Percentiles rank a stretch among this genome's conserved stretches.
These are phyloP conservation scores for Aphanomyces euteiches DNA, from an alignment of 352 stramenopile genomes.

Conservation along the genomic window DNA sequence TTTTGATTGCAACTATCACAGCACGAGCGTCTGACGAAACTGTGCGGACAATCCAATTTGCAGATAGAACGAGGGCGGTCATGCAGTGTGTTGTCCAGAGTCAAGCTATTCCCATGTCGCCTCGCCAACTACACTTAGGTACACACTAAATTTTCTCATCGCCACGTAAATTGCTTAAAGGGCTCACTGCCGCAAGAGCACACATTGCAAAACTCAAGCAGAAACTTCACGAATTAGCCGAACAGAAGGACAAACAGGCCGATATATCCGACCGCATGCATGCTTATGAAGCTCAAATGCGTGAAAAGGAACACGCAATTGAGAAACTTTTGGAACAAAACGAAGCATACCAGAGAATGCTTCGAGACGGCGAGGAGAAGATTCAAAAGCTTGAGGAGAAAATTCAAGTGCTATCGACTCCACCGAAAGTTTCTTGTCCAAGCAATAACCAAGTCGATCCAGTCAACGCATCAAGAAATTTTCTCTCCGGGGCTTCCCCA, in stretches of 20 bases:
- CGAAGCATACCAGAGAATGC: slow-evolving; percentile 49
- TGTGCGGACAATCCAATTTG: slow-evolving; percentile 73
- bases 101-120: slow-evolving; percentile 45
- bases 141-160: neutral
- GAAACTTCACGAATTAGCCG: slow-evolving; percentile 43
- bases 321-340: slow-evolving; percentile 61
- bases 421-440: slow-evolving; percentile 32
- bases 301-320: slow-evolving; percentile 56
- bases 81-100: slow-evolving; percentile 74
- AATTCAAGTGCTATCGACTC: slow-evolving; percentile 49
- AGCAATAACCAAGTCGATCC: neutral
- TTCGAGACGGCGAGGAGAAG: slow-evolving; percentile 51
- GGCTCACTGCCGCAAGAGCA: slow-evolving; percentile 3
- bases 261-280: slow-evolving; percentile 54
- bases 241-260: slow-evolving; percentile 60
- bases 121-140: slow-evolving; percentile 30
- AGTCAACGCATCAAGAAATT: slow-evolving; percentile 4
- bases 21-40: slow-evolving; percentile 55
- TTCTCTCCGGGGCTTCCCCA: too few species aligned
- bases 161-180: neutral
- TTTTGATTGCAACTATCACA: slow-evolving; percentile 64
- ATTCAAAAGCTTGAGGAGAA: slow-evolving; percentile 56
- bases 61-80: slow-evolving; percentile 62
- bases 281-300: slow-evolving; percentile 46
- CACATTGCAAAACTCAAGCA: slow-evolving; percentile 30